Base-by-base conservation (phyloP, 2,329 filamentous ascomycete genomes). In the Aspergillus sp. region DNA sequence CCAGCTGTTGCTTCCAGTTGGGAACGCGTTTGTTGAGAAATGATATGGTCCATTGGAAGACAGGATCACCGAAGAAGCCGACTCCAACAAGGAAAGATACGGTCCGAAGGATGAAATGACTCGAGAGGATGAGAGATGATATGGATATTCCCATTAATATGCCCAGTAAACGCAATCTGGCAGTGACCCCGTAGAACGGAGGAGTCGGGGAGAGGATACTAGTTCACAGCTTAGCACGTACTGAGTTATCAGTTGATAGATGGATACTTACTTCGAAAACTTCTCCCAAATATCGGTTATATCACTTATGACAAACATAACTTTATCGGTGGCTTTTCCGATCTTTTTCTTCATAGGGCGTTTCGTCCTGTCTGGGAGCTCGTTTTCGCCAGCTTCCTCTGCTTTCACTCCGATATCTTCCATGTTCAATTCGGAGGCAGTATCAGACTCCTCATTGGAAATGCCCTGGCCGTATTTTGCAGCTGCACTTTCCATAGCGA, bases 301-400 rank as follows among this genome's bases (percentile, higher is more conserved):
- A 57, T 85, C 81, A n/a, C 79, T 81, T 45, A 87, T 63, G 1
- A 74, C 76, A 61, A 84, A 82, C 89, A 94, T 93, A 4, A 86
- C 72, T 0, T 88, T 88, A 40, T 87, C 77, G 69, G 89, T 88
- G 68, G 89, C 86, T 5, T 80, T 82, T 85, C 88, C 91, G 63
- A 94, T 86, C 1, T 86, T 85, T 3, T 82, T 84, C 58, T 90
- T 87, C 70, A 94, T 85, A 0, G 89, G 89, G 26, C 87, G 89
- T 69, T 90, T 89, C 68, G 93, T 87, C 51, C 89, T 80, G n/a
- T 80, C 73, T 0, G 14, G 35, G 11, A 76, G 76, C 20, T 74
- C 76, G 6, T 75, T 71, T 50, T 79, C 76, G 20, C 82, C 78
- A 60, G 82, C 77, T 14, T 78, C 76, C 3, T 17, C 35, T 9